Conservation (phyloP, 2,329 filamentous ascomycete species). For the Aureobasidium sp. region DNA sequence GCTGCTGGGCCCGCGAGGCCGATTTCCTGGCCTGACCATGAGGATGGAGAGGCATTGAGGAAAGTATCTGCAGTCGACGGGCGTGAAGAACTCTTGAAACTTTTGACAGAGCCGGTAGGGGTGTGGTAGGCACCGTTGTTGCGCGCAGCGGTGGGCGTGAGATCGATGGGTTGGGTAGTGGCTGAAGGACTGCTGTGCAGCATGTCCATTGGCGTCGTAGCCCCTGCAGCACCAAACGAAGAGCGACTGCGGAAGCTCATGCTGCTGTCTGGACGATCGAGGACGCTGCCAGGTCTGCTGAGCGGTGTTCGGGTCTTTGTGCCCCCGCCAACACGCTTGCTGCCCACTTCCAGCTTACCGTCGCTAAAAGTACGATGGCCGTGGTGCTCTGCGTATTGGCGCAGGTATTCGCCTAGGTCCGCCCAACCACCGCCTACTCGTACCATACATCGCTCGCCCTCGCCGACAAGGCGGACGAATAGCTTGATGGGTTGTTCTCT, state of each 20-base stretch:
- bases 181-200: not conserved
- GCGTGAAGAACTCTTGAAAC: constrained; percentile 13
- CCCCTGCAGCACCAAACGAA: not conserved
- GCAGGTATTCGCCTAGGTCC: constrained; percentile 87
- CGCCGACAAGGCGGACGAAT: constrained; percentile 86
- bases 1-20: constrained; percentile 65
- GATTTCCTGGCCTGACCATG: constrained; percentile 40
- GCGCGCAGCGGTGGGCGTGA: not conserved
- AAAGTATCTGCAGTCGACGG: constrained; percentile 18
- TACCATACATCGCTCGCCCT: constrained; percentile 94
- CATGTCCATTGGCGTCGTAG: not conserved
- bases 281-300: constrained; percentile 14
- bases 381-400: constrained; percentile 89
- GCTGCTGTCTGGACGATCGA: constrained; percentile 15
- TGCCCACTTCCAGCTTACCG: constrained; percentile 43
- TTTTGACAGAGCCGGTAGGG: constrained; percentile 2
- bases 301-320: constrained; percentile 1
- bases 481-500: constrained; percentile 88
- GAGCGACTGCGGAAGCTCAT: constrained; percentile 13
- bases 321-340: not conserved
- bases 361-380: constrained; percentile 60
- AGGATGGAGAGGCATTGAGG: constrained; percentile 21
- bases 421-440: constrained; percentile 98
- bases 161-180: not conserved
- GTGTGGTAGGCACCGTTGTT: not conserved